phyloP scores from a whole-genome alignment of 805 yeast species.

The Zygotorulaspora danielsina region DNA sequence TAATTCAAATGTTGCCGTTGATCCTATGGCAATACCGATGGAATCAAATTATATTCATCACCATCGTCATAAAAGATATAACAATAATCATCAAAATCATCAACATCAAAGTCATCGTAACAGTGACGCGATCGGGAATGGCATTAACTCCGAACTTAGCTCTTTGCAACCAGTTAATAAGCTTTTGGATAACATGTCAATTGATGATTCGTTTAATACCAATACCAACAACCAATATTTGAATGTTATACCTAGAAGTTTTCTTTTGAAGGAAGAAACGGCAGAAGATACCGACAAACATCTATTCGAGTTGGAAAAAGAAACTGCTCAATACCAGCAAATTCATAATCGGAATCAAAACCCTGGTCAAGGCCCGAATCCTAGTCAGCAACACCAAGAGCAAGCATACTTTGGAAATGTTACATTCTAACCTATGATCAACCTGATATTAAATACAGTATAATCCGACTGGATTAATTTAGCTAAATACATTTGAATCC shows the following conservation, averaged over 20 bases:
- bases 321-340: slow-evolving; percentile 1
- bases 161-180: slow-evolving; percentile 16
- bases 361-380: slow-evolving; percentile 5
- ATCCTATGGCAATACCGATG: slow-evolving; percentile 3
- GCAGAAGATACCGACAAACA: slow-evolving; percentile 1
- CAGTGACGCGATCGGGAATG: slow-evolving; percentile 3
- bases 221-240: slow-evolving; percentile 7
- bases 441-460: background rate
- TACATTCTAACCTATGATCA: slow-evolving; percentile 10
- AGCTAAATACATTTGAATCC: background rate
- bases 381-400: slow-evolving; percentile 8
- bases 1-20: slow-evolving; percentile 4
- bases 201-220: slow-evolving; percentile 21
- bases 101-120: slow-evolving; percentile 3
- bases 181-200: slow-evolving; percentile 22
- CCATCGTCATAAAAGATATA: background rate
- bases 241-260: slow-evolving; percentile 23
- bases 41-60: slow-evolving; percentile 8
- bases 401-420: slow-evolving; percentile 16
- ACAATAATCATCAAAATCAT: background rate
- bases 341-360: slow-evolving; percentile 5
- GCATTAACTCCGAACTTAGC: slow-evolving; percentile 10
- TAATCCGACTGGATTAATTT: background rate
- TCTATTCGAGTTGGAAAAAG: slow-evolving; percentile 1
- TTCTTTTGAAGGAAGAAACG: slow-evolving; percentile 12